A percentile compares a stretch with the other conserved stretches of the same genome.
These are phyloP conservation scores for Pelargonium fulgidum DNA, from an alignment of 441 rosid species.

Conservation along the genomic window DNA sequence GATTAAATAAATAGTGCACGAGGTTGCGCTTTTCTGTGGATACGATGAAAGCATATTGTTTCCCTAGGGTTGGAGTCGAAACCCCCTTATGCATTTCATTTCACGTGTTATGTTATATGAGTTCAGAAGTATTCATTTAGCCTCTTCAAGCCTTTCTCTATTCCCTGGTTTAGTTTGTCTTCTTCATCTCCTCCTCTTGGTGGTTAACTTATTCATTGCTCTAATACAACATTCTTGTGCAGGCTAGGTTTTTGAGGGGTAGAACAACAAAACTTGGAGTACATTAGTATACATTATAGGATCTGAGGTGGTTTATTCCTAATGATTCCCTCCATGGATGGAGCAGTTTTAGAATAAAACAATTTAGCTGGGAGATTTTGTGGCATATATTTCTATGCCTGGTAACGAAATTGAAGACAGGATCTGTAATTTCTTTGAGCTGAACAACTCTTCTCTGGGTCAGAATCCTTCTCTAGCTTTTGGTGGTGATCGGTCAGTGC, in stretches of 20 bases:
- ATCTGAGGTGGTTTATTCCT: slow-evolving; percentile 15
- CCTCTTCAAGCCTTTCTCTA: background rate
- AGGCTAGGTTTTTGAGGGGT: slow-evolving; percentile 9
- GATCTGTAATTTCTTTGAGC: background rate
- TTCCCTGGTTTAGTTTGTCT: background rate
- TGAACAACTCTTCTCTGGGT: background rate
- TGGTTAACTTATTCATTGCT: background rate
- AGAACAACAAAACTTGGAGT: background rate
- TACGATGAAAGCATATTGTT: background rate
- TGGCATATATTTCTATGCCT: slow-evolving; percentile 9
- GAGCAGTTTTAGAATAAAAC: slow-evolving; percentile 12
- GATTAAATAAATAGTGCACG: background rate
- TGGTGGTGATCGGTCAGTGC: background rate
- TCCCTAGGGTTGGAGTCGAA: background rate
- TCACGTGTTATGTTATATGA: background rate
- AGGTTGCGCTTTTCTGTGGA: background rate
- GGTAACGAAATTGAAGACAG: slow-evolving; percentile 1
- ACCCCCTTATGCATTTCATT: background rate
- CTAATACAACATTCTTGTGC: slow-evolving; percentile 11
- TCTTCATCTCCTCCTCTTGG: background rate
- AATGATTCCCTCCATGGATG: slow-evolving; percentile 24
- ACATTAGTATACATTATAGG: background rate
- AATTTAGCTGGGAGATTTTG: slow-evolving; percentile 24
- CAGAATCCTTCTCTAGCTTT: background rate
- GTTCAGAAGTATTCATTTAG: background rate